Percentiles rank a stretch among this genome's conserved stretches.
Evolutionary conservation across 2,329 filamentous ascomycete species (phyloP).

Genomic region (Penicillium sp.): DNA sequence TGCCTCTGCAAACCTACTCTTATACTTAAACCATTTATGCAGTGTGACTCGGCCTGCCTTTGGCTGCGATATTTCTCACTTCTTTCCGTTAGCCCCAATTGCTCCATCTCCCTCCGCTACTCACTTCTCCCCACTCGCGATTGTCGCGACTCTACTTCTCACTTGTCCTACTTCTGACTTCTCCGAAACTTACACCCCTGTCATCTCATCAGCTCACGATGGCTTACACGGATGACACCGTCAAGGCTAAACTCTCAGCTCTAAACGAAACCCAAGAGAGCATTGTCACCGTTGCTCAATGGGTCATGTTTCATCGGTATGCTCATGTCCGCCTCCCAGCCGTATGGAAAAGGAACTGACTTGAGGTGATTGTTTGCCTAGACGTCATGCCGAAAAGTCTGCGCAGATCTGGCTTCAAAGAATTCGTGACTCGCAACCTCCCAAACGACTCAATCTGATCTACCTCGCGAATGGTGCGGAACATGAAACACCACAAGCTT

Average conservation of each 20-base stretch:
- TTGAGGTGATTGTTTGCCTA: constrained; percentile 37
- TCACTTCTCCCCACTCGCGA: background rate
- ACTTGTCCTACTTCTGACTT: background rate
- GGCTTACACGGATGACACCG: constrained; percentile 94
- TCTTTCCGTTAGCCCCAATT: background rate
- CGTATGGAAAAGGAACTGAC: constrained; percentile 20
- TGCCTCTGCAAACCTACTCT: background rate
- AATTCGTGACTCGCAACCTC: constrained; percentile 77
- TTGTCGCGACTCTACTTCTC: background rate
- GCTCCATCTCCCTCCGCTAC: background rate
- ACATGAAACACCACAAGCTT: constrained; percentile 41
- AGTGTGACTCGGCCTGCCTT: background rate
- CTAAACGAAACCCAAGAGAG: constrained; percentile 97
- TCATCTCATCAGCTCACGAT: constrained; percentile 46
- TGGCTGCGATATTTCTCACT: background rate
- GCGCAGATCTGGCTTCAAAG: constrained; percentile 87
- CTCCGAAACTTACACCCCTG: background rate
- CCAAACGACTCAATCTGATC: constrained; percentile 82
- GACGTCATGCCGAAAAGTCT: constrained; percentile 86
- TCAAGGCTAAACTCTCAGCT: constrained; percentile 88
- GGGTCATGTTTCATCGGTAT: constrained; percentile 99
- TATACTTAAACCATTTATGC: background rate
- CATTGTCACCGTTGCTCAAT: constrained; percentile 93
- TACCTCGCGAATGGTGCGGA: constrained; percentile 87
- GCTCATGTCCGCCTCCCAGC: constrained; percentile 7